Conservation (phyloP, 306 rosid genomes). For the Pterocarpus macrocarpus region DNA sequence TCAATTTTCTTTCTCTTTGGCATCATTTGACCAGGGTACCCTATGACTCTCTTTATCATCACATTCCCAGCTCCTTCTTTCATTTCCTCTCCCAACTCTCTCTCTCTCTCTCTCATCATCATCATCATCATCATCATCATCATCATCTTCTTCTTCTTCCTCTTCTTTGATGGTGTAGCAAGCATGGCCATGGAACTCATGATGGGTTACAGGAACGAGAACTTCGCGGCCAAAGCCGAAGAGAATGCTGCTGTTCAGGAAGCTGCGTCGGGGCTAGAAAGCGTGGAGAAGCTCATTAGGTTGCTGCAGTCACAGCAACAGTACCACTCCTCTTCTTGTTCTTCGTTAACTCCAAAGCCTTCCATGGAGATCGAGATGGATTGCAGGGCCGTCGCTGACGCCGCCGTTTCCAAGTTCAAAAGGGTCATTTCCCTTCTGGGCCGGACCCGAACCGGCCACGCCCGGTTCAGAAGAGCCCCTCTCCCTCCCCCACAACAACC, state of each 20-base stretch:
- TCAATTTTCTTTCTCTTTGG: slow-evolving; percentile 30
- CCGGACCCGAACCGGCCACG: slow-evolving; percentile 85
- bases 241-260: slow-evolving; percentile 71
- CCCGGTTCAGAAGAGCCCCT: slow-evolving; percentile 87
- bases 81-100: not conserved
- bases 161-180: slow-evolving; percentile 39
- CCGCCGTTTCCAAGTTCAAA: slow-evolving; percentile 85
- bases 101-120: not conserved
- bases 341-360: slow-evolving; percentile 25
- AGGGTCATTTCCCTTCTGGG: slow-evolving; percentile 84
- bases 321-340: not conserved
- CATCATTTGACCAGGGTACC: slow-evolving; percentile 69
- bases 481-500: slow-evolving; percentile 36
- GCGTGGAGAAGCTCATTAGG: slow-evolving; percentile 67
- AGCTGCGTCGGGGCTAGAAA: slow-evolving; percentile 83
- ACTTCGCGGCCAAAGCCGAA: slow-evolving; percentile 55
- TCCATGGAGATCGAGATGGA: slow-evolving; percentile 62
- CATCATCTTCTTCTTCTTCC: not conserved
- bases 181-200: slow-evolving; percentile 81
- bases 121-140: not conserved
- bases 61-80: slow-evolving; percentile 1
- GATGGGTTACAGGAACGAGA: slow-evolving; percentile 45
- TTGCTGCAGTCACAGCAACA: slow-evolving; percentile 52
- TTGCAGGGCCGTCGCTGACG: slow-evolving; percentile 74
- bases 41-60: slow-evolving; percentile 47